These are phyloP conservation scores for Pinus tabuliformis DNA, from an alignment of 75 land plant genomes.

Conservation along the genomic window DNA sequence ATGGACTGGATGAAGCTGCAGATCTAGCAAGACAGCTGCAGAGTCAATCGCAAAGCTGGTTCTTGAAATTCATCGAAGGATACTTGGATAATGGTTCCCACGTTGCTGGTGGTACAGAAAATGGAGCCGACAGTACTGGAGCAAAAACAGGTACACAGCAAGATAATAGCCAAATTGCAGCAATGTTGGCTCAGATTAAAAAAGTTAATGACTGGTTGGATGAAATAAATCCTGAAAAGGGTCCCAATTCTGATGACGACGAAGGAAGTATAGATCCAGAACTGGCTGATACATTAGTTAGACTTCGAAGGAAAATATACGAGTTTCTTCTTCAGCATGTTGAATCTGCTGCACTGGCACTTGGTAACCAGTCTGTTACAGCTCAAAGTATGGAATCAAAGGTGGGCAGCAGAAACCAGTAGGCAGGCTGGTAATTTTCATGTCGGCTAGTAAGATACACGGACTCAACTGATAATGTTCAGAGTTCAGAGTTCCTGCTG, in stretches of 20 bases:
- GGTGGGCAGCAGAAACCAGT: not conserved
- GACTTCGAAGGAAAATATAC: constrained; percentile 85
- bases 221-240: constrained; percentile 36
- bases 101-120: constrained; percentile 31
- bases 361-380: constrained; percentile 33
- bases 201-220: constrained; percentile 94
- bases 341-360: constrained; percentile 86
- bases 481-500: constrained; percentile 1
- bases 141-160: constrained; percentile 15
- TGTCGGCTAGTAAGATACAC: not conserved
- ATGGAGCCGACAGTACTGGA: not conserved
- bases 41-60: constrained; percentile 74
- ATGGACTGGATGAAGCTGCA: constrained; percentile 52
- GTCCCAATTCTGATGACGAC: constrained; percentile 16
- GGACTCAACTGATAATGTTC: not conserved
- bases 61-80: constrained; percentile 74
- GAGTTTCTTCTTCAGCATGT: constrained; percentile 90
- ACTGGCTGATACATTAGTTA: constrained; percentile 59
- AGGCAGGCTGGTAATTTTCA: not conserved
- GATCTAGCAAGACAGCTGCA: constrained; percentile 59
- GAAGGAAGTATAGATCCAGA: constrained; percentile 24
- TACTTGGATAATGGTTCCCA: constrained; percentile 48
- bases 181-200: constrained; percentile 87
- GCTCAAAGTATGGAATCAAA: constrained; percentile 13
- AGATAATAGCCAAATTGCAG: constrained; percentile 69